Evolutionary conservation across 83 land plant genomes (phyloP).

Genomic region (Isoetes engelmannii): DNA sequence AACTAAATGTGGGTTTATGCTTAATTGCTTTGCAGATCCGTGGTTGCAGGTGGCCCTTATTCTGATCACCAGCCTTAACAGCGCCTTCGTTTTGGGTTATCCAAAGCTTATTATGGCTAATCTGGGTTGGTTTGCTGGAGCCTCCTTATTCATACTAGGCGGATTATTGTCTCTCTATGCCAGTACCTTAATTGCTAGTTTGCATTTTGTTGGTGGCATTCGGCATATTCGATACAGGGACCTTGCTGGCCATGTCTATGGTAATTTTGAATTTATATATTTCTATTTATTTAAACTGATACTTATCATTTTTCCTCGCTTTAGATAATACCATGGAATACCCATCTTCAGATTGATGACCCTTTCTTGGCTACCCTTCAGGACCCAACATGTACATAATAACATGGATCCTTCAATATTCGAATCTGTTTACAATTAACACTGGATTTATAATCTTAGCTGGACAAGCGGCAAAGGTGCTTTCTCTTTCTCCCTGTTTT

Average conservation of each 20-base stretch:
- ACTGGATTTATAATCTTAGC: conserved; percentile 44
- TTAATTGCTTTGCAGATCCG: conserved; percentile 45
- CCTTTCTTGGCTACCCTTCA: no score
- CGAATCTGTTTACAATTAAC: conserved; percentile 31
- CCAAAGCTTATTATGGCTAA: conserved; percentile 45
- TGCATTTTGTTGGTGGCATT: conserved; percentile 34
- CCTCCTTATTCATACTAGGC: conserved; percentile 18
- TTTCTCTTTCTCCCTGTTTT: neutral
- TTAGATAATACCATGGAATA: no score
- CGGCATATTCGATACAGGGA: conserved; percentile 48
- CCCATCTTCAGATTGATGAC: no score
- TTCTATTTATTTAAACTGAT: no score
- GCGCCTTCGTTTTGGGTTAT: conserved; percentile 38
- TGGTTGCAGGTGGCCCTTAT: conserved; percentile 44
- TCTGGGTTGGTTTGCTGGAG: conserved; percentile 43
- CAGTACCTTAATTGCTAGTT: conserved; percentile 34
- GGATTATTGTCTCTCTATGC: conserved; percentile 35
- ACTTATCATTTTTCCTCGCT: no score
- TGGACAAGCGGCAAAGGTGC: conserved; percentile 38
- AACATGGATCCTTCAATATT: conserved; percentile 35
- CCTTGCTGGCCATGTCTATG: conserved; percentile 36
- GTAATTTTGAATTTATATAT: no score
- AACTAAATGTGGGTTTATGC: no score
- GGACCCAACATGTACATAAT: conserved; percentile 38
- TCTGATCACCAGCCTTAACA: conserved; percentile 42